Base-by-base conservation (phyloP, 306 rosid genomes). In the Quercus robur region DNA sequence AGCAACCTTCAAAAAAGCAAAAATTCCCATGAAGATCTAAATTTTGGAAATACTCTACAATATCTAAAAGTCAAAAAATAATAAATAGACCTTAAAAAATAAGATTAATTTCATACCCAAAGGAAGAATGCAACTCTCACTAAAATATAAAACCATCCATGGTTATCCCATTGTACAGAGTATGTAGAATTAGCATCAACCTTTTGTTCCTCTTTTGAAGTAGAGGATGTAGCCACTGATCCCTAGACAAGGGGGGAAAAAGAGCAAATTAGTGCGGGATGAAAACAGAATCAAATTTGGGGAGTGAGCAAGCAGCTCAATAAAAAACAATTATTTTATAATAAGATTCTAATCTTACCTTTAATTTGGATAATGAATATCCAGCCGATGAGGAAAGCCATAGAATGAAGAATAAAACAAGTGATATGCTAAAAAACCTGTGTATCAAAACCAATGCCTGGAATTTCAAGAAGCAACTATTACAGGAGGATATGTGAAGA, bases 391-490 rank as follows among this genome's bases (percentile, higher is more conserved):
- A 93, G 73, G 81, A 83, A 78, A 80, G 82, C 97, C 98, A 95
- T 57, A 95, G 85, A 84, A 90, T 54, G 85, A 90, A 95, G 86
- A 91, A 93, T 58, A 86, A 73, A 71, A 93, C 55, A 75, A 95
- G 99, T 63, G 99, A 93, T 86, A 88, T 85, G 85, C 99, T 83
- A 85, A 95, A 91, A 88, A 95, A 95, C 94, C 99, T 95, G 98
- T 90, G 99, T 91, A 95, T 95, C 82, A 90, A 87, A 90, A 90
- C 88, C 93, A 93, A 91, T 79, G 99, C 99, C 98, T 95, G 98
- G 77, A 87, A 95, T 90, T 89, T 90, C 89, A 88, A 88, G 89
- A 83, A 89, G 87, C 89, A 85, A 75, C 58, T 56, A 78, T 89
- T 86, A 90, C 86, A 78, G 73, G 57, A 84, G 71, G 81, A 82